phyloP scores from a whole-genome alignment of 2,329 filamentous ascomycete species.

The Aspergillus caelatus region DNA sequence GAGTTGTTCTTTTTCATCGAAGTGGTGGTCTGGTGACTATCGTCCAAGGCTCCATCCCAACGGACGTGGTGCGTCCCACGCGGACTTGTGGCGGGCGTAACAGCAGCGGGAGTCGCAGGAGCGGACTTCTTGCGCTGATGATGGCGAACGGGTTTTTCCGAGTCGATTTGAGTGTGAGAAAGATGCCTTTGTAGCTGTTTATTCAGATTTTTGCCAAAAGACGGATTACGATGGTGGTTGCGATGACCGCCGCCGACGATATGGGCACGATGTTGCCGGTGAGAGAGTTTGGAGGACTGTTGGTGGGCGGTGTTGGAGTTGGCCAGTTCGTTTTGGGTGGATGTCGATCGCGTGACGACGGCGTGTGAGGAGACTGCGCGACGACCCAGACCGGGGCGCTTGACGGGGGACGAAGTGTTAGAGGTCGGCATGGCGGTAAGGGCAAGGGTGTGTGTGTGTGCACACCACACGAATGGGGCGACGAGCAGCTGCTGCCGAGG shows the following conservation, averaged over 20 bases:
- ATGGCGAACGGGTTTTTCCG: conserved; percentile 36
- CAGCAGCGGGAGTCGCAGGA: conserved; percentile 43
- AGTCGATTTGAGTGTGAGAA: conserved; percentile 34
- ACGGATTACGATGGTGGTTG: conserved; percentile 46
- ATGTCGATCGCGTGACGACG: conserved; percentile 38
- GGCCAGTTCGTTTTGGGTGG: conserved; percentile 35
- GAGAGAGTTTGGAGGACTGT: conserved; percentile 31
- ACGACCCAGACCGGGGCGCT: conserved; percentile 43
- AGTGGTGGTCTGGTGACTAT: conserved; percentile 34
- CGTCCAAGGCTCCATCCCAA: conserved; percentile 45
- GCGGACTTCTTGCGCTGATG: conserved; percentile 52
- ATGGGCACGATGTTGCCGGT: conserved; percentile 45
- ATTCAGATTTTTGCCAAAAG: conserved; percentile 47
- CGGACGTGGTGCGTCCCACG: conserved; percentile 40
- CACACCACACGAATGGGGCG: neutral
- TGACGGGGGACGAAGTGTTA: conserved; percentile 42
- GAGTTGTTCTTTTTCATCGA: conserved; percentile 52
- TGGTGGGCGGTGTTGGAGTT: conserved; percentile 31
- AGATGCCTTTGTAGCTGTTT: conserved; percentile 40
- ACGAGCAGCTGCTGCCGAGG: neutral
- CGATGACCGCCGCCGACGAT: conserved; percentile 45
- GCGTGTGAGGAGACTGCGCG: conserved; percentile 45
- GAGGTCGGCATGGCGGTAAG: conserved; percentile 28
- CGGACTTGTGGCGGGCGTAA: conserved; percentile 48
- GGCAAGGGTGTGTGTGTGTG: neutral